Percentiles rank a stretch among this genome's conserved stretches.
Conservation (phyloP, 2,329 filamentous ascomycete species). For the Claviceps lovelessii region DNA sequence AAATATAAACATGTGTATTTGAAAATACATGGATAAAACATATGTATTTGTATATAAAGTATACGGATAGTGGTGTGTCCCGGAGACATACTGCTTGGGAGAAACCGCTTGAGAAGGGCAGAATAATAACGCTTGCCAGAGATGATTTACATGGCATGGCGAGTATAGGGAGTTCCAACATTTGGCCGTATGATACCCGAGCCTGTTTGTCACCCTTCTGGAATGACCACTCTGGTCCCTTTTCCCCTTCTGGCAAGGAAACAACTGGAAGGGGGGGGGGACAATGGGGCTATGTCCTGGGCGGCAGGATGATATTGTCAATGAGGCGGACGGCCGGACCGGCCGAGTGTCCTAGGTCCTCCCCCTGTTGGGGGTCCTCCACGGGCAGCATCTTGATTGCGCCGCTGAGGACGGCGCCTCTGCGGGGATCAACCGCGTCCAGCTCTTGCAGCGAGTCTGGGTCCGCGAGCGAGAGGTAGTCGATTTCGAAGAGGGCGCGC, state of each 20-base stretch:
- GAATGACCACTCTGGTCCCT: no score
- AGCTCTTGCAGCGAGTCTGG: slow-evolving; percentile 72
- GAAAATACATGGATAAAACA: no score
- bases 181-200: no score
- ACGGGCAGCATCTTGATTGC: slow-evolving; percentile 81
- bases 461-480: slow-evolving; percentile 86
- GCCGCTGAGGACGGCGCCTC: slow-evolving; percentile 74
- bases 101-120: no score
- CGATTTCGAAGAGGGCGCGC: slow-evolving; percentile 63
- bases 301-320: slow-evolving; percentile 67
- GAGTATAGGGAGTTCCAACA: no score
- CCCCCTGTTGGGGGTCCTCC: slow-evolving; percentile 52
- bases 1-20: no score
- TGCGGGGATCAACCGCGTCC: slow-evolving; percentile 49
- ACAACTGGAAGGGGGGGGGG: no score
- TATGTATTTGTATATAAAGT: background rate
- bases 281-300: background rate
- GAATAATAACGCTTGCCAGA: no score
- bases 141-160: no score
- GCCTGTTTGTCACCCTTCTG: no score
- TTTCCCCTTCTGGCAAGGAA: no score
- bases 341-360: slow-evolving; percentile 60
- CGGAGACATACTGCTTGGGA: no score
- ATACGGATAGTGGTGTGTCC: background rate
- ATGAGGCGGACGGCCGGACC: slow-evolving; percentile 74